Conservation (phyloP, 345 rosid species). For the Camelina sativa region DNA sequence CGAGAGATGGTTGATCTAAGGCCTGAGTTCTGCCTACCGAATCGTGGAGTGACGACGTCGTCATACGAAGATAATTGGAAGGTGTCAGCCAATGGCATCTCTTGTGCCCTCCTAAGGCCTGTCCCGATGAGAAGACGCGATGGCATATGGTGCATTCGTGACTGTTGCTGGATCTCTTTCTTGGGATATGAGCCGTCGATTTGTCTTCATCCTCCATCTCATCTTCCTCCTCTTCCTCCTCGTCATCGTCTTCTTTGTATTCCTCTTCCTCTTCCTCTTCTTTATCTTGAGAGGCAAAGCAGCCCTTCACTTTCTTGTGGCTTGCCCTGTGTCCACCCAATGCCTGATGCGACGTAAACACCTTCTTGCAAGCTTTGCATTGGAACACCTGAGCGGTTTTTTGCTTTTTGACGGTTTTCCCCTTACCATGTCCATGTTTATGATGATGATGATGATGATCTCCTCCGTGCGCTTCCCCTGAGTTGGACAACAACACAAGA, state of each 20-base stretch:
- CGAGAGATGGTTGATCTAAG: slow-evolving; percentile 43
- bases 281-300: slow-evolving; percentile 67
- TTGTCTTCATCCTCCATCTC: slow-evolving; percentile 37
- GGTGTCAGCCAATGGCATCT: slow-evolving; percentile 98
- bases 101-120: slow-evolving; percentile 96
- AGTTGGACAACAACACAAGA: slow-evolving; percentile 86
- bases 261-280: slow-evolving; percentile 43
- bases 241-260: slow-evolving; percentile 41
- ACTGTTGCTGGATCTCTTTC: slow-evolving; percentile 56
- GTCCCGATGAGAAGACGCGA: slow-evolving; percentile 90
- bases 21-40: slow-evolving; percentile 20
- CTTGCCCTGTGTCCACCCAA: slow-evolving; percentile 99
- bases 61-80: slow-evolving; percentile 44
- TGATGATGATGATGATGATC: neutral
- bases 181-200: slow-evolving; percentile 31
- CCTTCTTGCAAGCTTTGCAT: slow-evolving; percentile 97
- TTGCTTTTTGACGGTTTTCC: slow-evolving; percentile 53
- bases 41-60: slow-evolving; percentile 30
- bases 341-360: slow-evolving; percentile 98
- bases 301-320: slow-evolving; percentile 98
- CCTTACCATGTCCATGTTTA: slow-evolving; percentile 36
- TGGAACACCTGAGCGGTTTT: slow-evolving; percentile 56
- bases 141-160: slow-evolving; percentile 96
- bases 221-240: slow-evolving; percentile 39
- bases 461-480: slow-evolving; percentile 53